Percentiles rank a stretch among this genome's conserved stretches.
Evolutionary conservation across 2,329 filamentous ascomycete genomes (phyloP).

Genomic region (Fusarium sp.): DNA sequence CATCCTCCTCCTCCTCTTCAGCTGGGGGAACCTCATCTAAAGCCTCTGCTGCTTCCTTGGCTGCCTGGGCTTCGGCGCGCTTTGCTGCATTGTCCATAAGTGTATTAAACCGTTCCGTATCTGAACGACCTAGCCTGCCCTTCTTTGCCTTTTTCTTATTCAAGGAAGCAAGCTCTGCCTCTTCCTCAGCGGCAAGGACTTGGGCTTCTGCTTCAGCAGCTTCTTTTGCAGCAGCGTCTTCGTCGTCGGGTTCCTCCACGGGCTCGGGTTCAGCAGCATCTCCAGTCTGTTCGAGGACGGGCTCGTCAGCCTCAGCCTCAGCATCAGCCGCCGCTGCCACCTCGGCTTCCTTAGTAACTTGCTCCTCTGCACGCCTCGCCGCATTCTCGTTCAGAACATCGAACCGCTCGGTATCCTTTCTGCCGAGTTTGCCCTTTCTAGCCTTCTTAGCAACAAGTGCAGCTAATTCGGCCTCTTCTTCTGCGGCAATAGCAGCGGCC

Average conservation of each 20-base stretch:
- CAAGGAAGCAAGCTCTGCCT: conserved; percentile 53
- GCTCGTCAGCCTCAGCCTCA: conserved; percentile 19
- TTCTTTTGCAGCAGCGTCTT: conserved; percentile 39
- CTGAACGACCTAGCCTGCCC: conserved; percentile 44
- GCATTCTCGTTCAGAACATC: conserved; percentile 33
- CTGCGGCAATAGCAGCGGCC: conserved; percentile 25
- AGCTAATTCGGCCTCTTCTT: conserved; percentile 39
- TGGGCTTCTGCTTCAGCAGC: conserved; percentile 49
- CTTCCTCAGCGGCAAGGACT: conserved; percentile 41
- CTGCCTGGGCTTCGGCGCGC: conserved; percentile 47
- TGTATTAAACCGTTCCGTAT: conserved; percentile 39
- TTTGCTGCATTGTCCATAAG: conserved; percentile 44
- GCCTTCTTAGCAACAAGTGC: conserved; percentile 31
- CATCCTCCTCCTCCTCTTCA: conserved; percentile 50
- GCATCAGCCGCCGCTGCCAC: background rate
- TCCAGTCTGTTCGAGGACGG: conserved; percentile 37
- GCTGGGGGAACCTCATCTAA: conserved; percentile 49
- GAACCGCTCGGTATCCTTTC: conserved; percentile 44
- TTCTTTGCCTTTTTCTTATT: conserved; percentile 56
- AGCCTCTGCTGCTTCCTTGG: conserved; percentile 38
- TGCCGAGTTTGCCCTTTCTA: conserved; percentile 43
- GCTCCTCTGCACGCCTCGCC: conserved; percentile 30
- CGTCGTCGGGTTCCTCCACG: conserved; percentile 23
- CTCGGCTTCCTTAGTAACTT: conserved; percentile 29
- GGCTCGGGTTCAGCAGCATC: conserved; percentile 40